Conservation (phyloP, 768 basidiomycete species). For the Kwoniella sp. region DNA sequence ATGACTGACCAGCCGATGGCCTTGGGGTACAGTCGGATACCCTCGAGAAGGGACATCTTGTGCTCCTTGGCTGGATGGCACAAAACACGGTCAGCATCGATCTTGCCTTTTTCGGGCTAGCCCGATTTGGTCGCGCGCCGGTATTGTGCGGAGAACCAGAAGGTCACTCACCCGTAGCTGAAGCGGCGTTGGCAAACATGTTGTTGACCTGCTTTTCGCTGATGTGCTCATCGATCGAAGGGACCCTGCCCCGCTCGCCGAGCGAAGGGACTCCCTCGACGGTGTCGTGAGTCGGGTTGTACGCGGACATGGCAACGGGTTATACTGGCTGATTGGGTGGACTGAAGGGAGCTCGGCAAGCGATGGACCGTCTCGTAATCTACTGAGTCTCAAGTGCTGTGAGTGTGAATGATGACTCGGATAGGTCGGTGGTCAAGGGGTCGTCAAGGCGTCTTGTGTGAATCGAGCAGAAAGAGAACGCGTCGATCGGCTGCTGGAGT, state of each 20-base stretch:
- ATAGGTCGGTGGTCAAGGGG: no score
- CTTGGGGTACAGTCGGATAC: conserved; percentile 48
- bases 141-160: not conserved
- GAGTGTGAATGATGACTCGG: no score
- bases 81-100: not conserved
- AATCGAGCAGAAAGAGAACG: no score
- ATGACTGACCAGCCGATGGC: conserved; percentile 49
- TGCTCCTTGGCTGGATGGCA: conserved; percentile 40
- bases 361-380: no score
- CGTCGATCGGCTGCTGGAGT: no score
- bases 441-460: no score
- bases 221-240: not conserved
- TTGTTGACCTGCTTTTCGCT: conserved; percentile 11
- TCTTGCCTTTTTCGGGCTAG: not conserved
- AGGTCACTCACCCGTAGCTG: conserved; percentile 19
- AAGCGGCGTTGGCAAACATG: conserved; percentile 28
- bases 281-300: no score
- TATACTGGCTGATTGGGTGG: no score
- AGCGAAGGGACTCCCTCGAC: no score
- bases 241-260: not conserved
- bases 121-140: not conserved
- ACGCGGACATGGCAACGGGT: no score
- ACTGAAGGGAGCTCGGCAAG: no score
- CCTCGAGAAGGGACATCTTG: conserved; percentile 46
- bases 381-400: no score